Base-by-base conservation (phyloP, 31 red algal genomes). In the Endocladia muricata region DNA sequence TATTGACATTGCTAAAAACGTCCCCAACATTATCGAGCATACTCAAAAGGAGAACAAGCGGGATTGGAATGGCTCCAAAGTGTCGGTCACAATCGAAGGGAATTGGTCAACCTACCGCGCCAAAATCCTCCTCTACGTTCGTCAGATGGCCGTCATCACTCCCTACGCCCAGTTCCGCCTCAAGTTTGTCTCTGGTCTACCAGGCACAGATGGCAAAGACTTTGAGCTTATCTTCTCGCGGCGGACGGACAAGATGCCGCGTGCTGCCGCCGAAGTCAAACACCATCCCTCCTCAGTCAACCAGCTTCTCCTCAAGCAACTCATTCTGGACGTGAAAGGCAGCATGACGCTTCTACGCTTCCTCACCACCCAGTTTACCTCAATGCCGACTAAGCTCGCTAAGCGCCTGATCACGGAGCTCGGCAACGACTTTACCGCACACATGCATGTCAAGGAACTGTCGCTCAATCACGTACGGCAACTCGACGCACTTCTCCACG, bases 61-160 rank as follows among this genome's bases (percentile, higher is more conserved):
- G 7, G 73, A 56, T 11, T 88, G 89, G 83, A 76, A 79, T 7
- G 89, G 94, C 63, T 79, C 94, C 17, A 81, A 85, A 26, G 90
- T 97, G 1, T 70, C 80, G 1, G 88, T 97, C 54, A 93, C 85
- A 11, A 97, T 97, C 37, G 64, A 88, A 59, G 89, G 89, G 8
- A 89, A 85, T 36, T 96, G 94, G 94, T 90, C 76, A 17, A 88
- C 83, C 41, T 96, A 96, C 42, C 76, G 88, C 38, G 54, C 89
- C n/a, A 85, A 92, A 32, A 88, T 96, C 9, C 37, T 96, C 21
- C 76, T 74, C 35, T 96, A 96, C 78, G 65, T 92, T 73, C 94
- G 94, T 19, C 94, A 96, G 35, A 92, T 96, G 94, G 94, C 94
- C 32, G 88, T 96, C 42, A 88, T 96, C 41, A 96, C 94, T 8